phyloP scores from a whole-genome alignment of 1,284 basidiomycete species.

The Melampsora abietis-canadensis region DNA sequence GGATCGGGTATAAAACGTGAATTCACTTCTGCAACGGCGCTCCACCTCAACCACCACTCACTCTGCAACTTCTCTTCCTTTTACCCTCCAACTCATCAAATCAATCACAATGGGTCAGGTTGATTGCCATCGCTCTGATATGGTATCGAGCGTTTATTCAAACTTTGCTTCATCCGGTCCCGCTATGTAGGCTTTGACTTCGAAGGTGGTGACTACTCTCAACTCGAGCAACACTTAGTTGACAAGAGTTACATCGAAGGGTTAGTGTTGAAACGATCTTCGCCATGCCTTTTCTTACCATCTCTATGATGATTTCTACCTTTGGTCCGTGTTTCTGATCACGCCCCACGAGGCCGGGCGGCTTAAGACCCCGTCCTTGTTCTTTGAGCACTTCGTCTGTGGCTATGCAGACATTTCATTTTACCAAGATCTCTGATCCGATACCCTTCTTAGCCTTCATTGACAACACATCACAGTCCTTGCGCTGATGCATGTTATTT shows the following conservation, averaged over 20 bases:
- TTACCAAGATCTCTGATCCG: conserved; percentile 80
- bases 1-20: too few species aligned
- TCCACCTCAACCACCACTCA: too few species aligned
- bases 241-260: conserved; percentile 43
- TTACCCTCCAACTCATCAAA: too few species aligned
- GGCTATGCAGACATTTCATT: conserved; percentile 67
- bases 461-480: conserved; percentile 29
- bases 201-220: conserved; percentile 29
- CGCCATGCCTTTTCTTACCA: conserved; percentile 44
- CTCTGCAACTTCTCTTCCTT: too few species aligned
- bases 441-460: conserved; percentile 45
- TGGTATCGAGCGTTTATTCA: too few species aligned
- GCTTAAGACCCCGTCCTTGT: conserved; percentile 75
- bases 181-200: conserved; percentile 30
- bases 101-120: too few species aligned
- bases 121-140: too few species aligned
- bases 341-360: conserved; percentile 57
- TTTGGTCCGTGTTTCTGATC: conserved; percentile 98
- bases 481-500: neutral
- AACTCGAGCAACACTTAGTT: conserved; percentile 34
- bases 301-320: conserved; percentile 43
- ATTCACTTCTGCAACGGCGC: too few species aligned
- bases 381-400: conserved; percentile 58
- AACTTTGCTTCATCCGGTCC: too few species aligned
- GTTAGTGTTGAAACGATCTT: conserved; percentile 7